Percentiles rank a stretch among this genome's conserved stretches.
Evolutionary conservation across 225 moss, liverwort and hornwort species (phyloP).

Genomic region (Neckera pumila): DNA sequence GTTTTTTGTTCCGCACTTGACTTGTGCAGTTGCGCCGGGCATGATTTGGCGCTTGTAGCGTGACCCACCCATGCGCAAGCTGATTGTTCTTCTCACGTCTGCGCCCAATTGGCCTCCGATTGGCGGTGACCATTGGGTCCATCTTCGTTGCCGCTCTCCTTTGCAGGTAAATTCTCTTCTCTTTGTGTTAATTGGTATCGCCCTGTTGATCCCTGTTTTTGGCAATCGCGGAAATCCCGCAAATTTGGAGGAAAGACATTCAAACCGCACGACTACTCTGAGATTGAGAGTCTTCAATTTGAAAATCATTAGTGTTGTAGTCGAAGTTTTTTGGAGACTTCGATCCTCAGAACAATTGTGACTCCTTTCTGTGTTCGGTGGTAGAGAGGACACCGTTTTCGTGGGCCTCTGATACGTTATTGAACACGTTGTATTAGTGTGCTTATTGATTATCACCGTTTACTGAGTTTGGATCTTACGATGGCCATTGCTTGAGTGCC

Average conservation of each 20-base stretch:
- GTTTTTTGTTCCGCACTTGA: neutral
- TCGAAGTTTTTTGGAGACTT: neutral
- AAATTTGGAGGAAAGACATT: neutral
- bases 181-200: neutral
- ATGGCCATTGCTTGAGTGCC: neutral
- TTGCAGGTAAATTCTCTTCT: neutral
- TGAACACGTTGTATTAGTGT: neutral
- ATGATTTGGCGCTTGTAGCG: neutral
- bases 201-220: neutral
- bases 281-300: neutral
- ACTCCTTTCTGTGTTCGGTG: neutral
- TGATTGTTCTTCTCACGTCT: neutral
- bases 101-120: neutral
- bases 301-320: neutral
- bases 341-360: neutral
- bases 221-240: neutral
- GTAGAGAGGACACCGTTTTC: neutral
- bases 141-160: neutral
- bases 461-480: neutral
- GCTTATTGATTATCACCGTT: neutral
- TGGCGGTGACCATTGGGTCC: neutral
- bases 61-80: neutral
- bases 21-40: neutral
- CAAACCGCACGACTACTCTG: neutral
- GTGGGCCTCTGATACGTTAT: neutral